Conservation (phyloP, 78 protist species). For the Monocercomonoides exilis region DNA sequence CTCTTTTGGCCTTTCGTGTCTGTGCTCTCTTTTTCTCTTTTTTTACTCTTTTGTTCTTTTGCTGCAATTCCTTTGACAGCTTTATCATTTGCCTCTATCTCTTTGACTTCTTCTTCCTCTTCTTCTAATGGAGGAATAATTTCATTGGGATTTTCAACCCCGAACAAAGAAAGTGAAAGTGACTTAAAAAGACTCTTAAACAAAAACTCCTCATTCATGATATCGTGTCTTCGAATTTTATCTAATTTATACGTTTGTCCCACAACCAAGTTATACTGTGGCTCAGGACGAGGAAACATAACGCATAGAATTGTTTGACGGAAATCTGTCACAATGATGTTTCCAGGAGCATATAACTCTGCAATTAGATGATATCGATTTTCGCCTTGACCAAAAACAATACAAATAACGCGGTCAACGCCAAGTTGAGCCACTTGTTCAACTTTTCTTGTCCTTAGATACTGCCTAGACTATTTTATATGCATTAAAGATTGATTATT, state of each 20-base stretch:
- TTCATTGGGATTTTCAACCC: no score
- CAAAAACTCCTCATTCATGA: neutral
- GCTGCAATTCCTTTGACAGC: neutral
- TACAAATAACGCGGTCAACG: neutral
- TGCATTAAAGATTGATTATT: neutral
- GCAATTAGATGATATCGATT: neutral
- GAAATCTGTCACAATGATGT: neutral
- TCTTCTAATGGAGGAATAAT: neutral
- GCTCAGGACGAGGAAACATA: neutral
- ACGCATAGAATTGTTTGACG: neutral
- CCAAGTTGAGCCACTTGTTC: slow-evolving; percentile 3
- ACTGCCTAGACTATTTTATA: neutral
- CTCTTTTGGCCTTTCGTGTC: no score
- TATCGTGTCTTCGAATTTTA: neutral
- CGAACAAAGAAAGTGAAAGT: no score
- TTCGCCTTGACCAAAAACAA: neutral
- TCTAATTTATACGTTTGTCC: neutral
- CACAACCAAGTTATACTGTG: neutral
- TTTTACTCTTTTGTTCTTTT: neutral
- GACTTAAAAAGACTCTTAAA: neutral
- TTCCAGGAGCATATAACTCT: neutral
- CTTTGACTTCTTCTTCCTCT: neutral
- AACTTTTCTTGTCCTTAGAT: neutral
- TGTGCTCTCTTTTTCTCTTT: no score
- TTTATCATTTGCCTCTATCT: neutral